These are phyloP conservation scores for Saccharum spontaneum DNA, from an alignment of 176 grass and related monocot genomes.

Conservation along the genomic window DNA sequence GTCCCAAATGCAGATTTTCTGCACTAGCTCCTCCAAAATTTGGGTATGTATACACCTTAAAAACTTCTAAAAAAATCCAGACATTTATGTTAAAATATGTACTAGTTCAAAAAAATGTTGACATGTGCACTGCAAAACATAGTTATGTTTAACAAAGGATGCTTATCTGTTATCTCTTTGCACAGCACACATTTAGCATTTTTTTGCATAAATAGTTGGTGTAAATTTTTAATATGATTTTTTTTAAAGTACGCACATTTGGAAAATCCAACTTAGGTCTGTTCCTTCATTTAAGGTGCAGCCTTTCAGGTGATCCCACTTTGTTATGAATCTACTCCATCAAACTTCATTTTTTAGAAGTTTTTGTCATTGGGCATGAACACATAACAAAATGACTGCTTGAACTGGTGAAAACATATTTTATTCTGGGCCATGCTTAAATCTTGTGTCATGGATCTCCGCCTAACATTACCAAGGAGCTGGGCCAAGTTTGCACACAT, in stretches of 20 bases:
- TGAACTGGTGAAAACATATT: neutral
- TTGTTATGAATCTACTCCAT: constrained; percentile 19
- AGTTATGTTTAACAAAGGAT: neutral
- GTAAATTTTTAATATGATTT: neutral
- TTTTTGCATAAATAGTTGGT: neutral
- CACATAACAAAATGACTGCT: neutral
- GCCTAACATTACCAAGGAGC: neutral
- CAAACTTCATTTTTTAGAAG: constrained; percentile 16
- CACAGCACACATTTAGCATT: neutral
- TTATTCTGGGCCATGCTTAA: neutral
- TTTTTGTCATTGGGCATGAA: neutral
- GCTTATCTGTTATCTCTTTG: neutral
- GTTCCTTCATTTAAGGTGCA: neutral
- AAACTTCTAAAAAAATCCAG: neutral
- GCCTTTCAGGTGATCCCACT: neutral
- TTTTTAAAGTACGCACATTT: neutral
- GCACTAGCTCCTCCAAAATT: neutral
- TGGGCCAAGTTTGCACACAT: neutral
- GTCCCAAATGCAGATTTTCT: neutral
- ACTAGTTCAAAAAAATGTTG: neutral
- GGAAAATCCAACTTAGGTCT: neutral
- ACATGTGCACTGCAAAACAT: neutral
- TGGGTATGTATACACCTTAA: neutral
- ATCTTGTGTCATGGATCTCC: neutral
- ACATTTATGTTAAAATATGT: neutral